Conservation (phyloP, 2,329 filamentous ascomycete species). For the Cadophora gregata region DNA sequence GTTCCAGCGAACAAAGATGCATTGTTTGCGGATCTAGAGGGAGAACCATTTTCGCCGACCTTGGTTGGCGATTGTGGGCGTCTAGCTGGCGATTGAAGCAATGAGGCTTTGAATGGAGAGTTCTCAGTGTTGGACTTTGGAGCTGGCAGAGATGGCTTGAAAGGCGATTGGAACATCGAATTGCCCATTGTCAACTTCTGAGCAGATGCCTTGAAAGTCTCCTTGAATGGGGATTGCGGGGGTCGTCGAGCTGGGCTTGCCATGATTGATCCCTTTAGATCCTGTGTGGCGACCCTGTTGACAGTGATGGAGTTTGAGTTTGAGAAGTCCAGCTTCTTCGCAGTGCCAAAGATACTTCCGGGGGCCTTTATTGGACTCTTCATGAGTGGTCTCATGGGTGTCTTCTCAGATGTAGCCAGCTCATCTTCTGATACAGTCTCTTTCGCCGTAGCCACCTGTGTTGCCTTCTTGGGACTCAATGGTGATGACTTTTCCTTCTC, state of each 20-base stretch:
- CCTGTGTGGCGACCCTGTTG: conserved; percentile 44
- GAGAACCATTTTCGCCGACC: conserved; percentile 41
- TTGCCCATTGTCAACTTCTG: conserved; percentile 49
- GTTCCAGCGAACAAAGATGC: conserved; percentile 36
- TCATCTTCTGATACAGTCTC: conserved; percentile 64
- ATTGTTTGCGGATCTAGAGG: conserved; percentile 31
- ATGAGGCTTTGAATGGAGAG: conserved; percentile 40
- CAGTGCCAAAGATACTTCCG: conserved; percentile 41
- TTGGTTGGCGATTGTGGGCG: conserved; percentile 44
- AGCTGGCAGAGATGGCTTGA: conserved; percentile 40
- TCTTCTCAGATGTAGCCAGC: conserved; percentile 58
- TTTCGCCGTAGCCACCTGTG: conserved; percentile 55
- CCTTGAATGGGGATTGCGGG: conserved; percentile 59
- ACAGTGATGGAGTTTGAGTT: conserved; percentile 38
- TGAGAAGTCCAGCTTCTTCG: conserved; percentile 47
- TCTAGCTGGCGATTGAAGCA: conserved; percentile 44
- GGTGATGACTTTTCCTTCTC: conserved; percentile 53
- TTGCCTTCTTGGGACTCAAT: conserved; percentile 69
- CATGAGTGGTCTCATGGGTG: conserved; percentile 57
- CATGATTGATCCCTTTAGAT: conserved; percentile 50
- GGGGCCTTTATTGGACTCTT: conserved; percentile 62
- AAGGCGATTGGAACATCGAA: conserved; percentile 40
- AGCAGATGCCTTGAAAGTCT: conserved; percentile 61
- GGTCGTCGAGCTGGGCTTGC: conserved; percentile 62
- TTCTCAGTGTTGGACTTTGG: conserved; percentile 30